A percentile compares a stretch with the other conserved stretches of the same genome.
phyloP scores from a whole-genome alignment of 2,329 filamentous ascomycete genomes.

The Fusarium brachygibbosum region DNA sequence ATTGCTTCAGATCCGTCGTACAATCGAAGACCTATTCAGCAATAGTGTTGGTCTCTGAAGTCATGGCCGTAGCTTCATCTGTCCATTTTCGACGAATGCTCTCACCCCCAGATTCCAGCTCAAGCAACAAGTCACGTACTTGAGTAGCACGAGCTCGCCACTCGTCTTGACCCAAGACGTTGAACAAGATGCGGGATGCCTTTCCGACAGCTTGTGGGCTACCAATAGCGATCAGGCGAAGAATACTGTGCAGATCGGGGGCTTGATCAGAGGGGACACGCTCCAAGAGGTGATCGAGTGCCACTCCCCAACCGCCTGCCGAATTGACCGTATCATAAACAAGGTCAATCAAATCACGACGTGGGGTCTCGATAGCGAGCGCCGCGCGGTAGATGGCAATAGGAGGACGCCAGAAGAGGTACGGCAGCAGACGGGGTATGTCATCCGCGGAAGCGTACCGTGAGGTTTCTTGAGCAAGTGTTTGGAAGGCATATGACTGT shows the following conservation, averaged over 20 bases:
- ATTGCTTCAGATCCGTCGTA: not conserved
- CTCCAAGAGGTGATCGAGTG: slow-evolving; percentile 37
- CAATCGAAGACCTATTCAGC: not conserved
- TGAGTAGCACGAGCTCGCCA: slow-evolving; percentile 49
- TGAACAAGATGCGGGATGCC: slow-evolving; percentile 51
- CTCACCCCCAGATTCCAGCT: slow-evolving; percentile 38
- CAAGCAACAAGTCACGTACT: slow-evolving; percentile 42
- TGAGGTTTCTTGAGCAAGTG: slow-evolving; percentile 40
- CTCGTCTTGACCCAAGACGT: slow-evolving; percentile 55
- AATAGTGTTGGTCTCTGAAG: not conserved
- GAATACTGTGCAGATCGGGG: slow-evolving; percentile 47
- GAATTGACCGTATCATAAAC: slow-evolving; percentile 46
- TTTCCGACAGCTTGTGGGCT: slow-evolving; percentile 49
- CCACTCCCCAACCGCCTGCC: slow-evolving; percentile 23
- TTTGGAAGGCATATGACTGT: slow-evolving; percentile 42
- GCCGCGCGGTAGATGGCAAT: slow-evolving; percentile 48
- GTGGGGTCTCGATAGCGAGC: slow-evolving; percentile 35
- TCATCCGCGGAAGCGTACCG: slow-evolving; percentile 43
- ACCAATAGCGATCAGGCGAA: slow-evolving; percentile 53
- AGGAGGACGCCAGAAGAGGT: slow-evolving; percentile 57
- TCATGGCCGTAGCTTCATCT: slow-evolving; percentile 13
- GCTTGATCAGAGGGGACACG: slow-evolving; percentile 31
- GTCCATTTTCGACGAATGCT: slow-evolving; percentile 31
- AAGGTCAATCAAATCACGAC: slow-evolving; percentile 38
- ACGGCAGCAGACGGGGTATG: slow-evolving; percentile 52